These are phyloP conservation scores for Candolleomyces efflorescens DNA, from an alignment of 768 basidiomycete genomes.

Conservation along the genomic window DNA sequence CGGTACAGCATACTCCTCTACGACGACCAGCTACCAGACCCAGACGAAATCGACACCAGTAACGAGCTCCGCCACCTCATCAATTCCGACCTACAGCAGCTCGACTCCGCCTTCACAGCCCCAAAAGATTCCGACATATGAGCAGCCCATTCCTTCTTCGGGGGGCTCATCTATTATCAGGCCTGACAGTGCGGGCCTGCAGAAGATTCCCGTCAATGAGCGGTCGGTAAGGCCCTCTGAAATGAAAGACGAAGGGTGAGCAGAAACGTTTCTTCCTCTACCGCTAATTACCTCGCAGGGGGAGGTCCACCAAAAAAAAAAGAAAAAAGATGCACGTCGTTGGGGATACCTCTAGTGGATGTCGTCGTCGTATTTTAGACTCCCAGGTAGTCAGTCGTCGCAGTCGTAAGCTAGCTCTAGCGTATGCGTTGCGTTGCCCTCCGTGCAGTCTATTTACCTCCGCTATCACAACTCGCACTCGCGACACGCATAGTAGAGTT, in stretches of 20 bases:
- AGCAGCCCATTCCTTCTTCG: constrained; percentile 49
- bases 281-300: constrained; percentile 18
- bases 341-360: constrained; percentile 9
- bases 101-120: constrained; percentile 36
- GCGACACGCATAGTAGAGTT: constrained; percentile 69
- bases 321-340: constrained; percentile 5
- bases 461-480: constrained; percentile 51
- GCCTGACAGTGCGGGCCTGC: constrained; percentile 26
- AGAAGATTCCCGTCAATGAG: constrained; percentile 45
- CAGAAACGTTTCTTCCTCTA: constrained; percentile 20
- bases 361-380: constrained; percentile 37
- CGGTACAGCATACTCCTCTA: constrained; percentile 4
- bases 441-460: constrained; percentile 51
- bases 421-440: constrained; percentile 35
- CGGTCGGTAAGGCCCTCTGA: constrained; percentile 79
- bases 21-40: constrained; percentile 10
- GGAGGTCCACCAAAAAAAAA: constrained; percentile 24
- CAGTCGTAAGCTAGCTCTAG: constrained; percentile 70
- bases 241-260: constrained; percentile 99
- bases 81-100: constrained; percentile 26
- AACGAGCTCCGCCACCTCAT: constrained; percentile 9
- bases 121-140: constrained; percentile 78
- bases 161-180: constrained; percentile 40
- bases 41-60: constrained; percentile 15
- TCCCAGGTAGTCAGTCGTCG: constrained; percentile 56